Conservation (phyloP, 2,329 filamentous ascomycete species). For the Drechslera avenae region DNA sequence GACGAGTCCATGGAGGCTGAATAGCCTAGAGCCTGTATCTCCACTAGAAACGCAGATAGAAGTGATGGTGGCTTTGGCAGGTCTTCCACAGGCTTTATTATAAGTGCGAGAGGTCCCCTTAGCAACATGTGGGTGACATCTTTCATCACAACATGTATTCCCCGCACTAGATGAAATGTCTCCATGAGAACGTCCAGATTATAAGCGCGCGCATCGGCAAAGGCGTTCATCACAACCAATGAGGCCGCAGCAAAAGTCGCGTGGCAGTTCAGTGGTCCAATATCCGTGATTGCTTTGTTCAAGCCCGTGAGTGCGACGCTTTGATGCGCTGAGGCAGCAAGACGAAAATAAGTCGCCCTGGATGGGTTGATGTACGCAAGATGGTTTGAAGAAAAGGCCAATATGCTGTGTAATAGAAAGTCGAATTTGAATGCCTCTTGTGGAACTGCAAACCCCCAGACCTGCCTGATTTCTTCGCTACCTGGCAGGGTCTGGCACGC, state of each 20-base stretch:
- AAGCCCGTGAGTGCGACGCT: slow-evolving; percentile 28
- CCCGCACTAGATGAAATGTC: slow-evolving; percentile 35
- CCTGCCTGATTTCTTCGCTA: slow-evolving; percentile 27
- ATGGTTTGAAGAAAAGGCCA: slow-evolving; percentile 47
- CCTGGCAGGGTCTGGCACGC: slow-evolving; percentile 31
- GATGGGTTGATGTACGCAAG: slow-evolving; percentile 38
- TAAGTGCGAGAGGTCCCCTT: slow-evolving; percentile 30
- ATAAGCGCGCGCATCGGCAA: slow-evolving; percentile 25
- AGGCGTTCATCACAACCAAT: slow-evolving; percentile 33
- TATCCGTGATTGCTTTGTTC: slow-evolving; percentile 27
- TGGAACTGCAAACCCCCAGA: slow-evolving; percentile 45
- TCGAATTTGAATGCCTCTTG: slow-evolving; percentile 40
- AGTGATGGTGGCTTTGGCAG: slow-evolving; percentile 24
- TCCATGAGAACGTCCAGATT: slow-evolving; percentile 33
- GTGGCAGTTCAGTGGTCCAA: slow-evolving; percentile 36
- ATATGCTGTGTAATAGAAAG: slow-evolving; percentile 48
- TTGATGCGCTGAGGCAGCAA: slow-evolving; percentile 39
- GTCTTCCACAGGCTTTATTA: slow-evolving; percentile 15
- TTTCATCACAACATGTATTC: slow-evolving; percentile 32
- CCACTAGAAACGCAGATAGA: slow-evolving; percentile 28
- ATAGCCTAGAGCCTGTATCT: slow-evolving; percentile 21
- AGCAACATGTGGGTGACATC: slow-evolving; percentile 23
- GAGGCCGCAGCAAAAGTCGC: slow-evolving; percentile 34
- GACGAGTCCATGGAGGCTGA: slow-evolving; percentile 9
- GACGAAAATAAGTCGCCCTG: slow-evolving; percentile 21